phyloP scores from a whole-genome alignment of 345 rosid species.

The Populus tremula region DNA sequence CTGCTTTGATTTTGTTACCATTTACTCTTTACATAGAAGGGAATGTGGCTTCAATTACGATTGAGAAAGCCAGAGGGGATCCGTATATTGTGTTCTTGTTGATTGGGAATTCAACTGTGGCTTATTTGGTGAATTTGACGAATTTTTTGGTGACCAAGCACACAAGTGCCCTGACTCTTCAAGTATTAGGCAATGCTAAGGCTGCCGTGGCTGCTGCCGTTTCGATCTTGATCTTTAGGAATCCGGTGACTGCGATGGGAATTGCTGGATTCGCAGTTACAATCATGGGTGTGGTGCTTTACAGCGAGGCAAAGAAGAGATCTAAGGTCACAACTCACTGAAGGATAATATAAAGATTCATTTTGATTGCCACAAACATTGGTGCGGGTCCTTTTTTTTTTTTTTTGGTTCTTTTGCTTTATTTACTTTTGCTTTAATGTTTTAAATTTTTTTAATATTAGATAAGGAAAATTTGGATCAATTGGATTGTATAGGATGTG shows the following conservation, averaged over 20 bases:
- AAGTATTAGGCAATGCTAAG: constrained; percentile 98
- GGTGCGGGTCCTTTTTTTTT: constrained; percentile 34
- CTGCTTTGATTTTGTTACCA: constrained; percentile 84
- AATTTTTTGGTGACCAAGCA: constrained; percentile 97
- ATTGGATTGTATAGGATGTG: constrained; percentile 50
- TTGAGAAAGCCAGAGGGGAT: constrained; percentile 76
- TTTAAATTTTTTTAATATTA: constrained; percentile 18
- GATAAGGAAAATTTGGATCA: constrained; percentile 32
- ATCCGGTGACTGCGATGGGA: constrained; percentile 95
- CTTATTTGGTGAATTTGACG: constrained; percentile 88
- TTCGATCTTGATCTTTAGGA: constrained; percentile 84
- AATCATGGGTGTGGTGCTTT: constrained; percentile 92
- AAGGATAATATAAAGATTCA: constrained; percentile 23
- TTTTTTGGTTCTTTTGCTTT: constrained; percentile 31
- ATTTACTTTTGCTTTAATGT: constrained; percentile 26
- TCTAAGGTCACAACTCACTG: constrained; percentile 66
- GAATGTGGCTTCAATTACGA: constrained; percentile 63
- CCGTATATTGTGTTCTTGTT: constrained; percentile 64
- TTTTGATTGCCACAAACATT: constrained; percentile 37
- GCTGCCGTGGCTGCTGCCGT: constrained; percentile 96
- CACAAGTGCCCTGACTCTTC: constrained; percentile 93
- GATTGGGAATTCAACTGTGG: constrained; percentile 90
- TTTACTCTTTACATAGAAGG: constrained; percentile 90
- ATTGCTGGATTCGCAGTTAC: constrained; percentile 83
- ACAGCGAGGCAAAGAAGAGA: constrained; percentile 99